A percentile compares a stretch with the other conserved stretches of the same genome.
Evolutionary conservation across 2,329 filamentous ascomycete species (phyloP).

Genomic region (Xylariales sp.): DNA sequence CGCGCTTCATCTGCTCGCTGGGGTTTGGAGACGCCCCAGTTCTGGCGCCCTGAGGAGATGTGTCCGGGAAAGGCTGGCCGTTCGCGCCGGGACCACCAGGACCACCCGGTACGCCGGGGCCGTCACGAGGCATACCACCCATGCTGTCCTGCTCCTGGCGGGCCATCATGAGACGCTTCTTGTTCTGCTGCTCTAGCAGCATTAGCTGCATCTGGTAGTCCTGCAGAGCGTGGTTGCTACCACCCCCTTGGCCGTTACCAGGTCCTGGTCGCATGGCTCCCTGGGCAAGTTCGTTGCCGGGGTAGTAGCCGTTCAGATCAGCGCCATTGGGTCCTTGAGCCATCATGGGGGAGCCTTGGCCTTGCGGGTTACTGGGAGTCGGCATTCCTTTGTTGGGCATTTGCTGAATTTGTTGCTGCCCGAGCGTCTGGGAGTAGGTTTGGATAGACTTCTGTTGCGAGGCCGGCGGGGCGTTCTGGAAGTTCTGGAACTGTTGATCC

Average conservation of each 20-base stretch:
- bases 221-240: conserved; percentile 75
- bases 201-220: conserved; percentile 90
- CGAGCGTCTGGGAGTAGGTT: conserved; percentile 80
- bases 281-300: conserved; percentile 56
- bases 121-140: conserved; percentile 39
- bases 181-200: conserved; percentile 83
- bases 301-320: conserved; percentile 56
- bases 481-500: conserved; percentile 68
- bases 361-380: conserved; percentile 65
- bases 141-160: conserved; percentile 72
- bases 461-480: conserved; percentile 49
- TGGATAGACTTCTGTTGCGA: conserved; percentile 80
- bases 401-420: conserved; percentile 75
- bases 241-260: conserved; percentile 40
- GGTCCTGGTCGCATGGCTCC: conserved; percentile 55
- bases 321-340: conserved; percentile 63
- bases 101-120: conserved; percentile 46
- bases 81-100: conserved; percentile 48
- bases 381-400: conserved; percentile 79
- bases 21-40: conserved; percentile 73
- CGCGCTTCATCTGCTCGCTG: conserved; percentile 73
- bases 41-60: conserved; percentile 65
- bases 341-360: conserved; percentile 82
- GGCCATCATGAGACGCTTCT: conserved; percentile 80
- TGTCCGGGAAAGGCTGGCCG: conserved; percentile 61